Percentiles rank a stretch among this genome's conserved stretches.
These are phyloP conservation scores for slime mould (Dictyostelium discoideum) DNA, from an alignment of 78 protist species.

Conservation along the genomic window dicty_2.7 NC_007089.4:462501-463000, in stretches of 20 bases:
- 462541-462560: too few relatives aligned
- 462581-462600: not conserved
- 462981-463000: not conserved
- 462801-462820: not conserved
- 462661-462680: not conserved
- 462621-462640: not conserved
- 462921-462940: not conserved
- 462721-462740: not conserved
- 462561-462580: not conserved
- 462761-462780: not conserved
- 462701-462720: not conserved
- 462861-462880: not conserved
- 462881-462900: not conserved
- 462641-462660: not conserved
- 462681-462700: not conserved
- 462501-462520: not conserved
- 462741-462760: not conserved
- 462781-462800: not conserved
- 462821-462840: not conserved
- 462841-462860: too few relatives aligned
- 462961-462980: slow-evolving; percentile 7
- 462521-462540: not conserved
- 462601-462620: not conserved
- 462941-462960: not conserved
- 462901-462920: not conserved